Evolutionary conservation across 169 alveolate genomes (phyloP), one percentile per base, ranked within the genome.

Genomic region (Pseudocohnilembus persalinus): DNA sequence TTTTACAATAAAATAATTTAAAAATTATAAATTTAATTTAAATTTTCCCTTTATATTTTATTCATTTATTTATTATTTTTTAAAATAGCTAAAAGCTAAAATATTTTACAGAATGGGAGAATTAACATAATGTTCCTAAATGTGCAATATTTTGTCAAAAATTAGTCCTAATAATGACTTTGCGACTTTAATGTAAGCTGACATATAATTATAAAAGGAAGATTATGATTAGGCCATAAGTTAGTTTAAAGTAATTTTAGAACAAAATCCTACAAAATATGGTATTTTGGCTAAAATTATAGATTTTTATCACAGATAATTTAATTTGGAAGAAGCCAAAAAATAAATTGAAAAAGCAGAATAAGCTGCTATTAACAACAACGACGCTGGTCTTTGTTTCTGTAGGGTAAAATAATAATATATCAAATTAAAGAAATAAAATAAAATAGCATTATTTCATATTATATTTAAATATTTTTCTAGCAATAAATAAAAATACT

Each of bases 121-220:
- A 31, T 73, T 77, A 49, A 88, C 86, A 15, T 76, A 82, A 30
- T 92, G 96, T 77, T 89, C 88, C 27, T 76, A 83, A 30, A 90
- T 90, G 76, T 95, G 95, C 73, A 75, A 92, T 63, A 81, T 89
- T 28, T 77, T 94, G 33, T 89, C 92, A 31, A 91, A 93, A 73
- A 90, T 95, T n/a, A 96, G 96, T 86, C 96, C 96, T 65, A 88
- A 95, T 31, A 93, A 96, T 90, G 98, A 95, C 75, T 96, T 95
- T 81, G 98, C 98, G 4, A 88, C 97, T 27, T 92, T 93, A 73
- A 92, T 94, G 90, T 86, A 95, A 87, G 97, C 98, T 0, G 96
- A 95, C 74, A 89, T 96, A 31, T 81, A 89, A 88, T 88, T 93
- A 65, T 78, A 92, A 76, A 88, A 88, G 83, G 94, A 94, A 68